Evolutionary conservation across 2,329 filamentous ascomycete genomes (phyloP).

Genomic region (Chrysosporium queenslandicum): DNA sequence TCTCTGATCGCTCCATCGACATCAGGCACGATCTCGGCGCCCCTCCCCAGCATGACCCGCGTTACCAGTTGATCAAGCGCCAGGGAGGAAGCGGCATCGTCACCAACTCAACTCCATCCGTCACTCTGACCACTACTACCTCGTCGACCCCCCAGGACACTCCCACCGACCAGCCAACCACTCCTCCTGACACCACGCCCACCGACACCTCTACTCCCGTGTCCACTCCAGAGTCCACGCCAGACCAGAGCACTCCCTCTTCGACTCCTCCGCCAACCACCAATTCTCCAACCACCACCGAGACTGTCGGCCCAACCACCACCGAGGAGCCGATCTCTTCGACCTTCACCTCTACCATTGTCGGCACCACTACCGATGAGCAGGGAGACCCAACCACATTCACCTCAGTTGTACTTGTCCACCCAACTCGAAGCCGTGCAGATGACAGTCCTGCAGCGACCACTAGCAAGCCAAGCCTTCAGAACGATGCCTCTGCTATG

Average conservation of each 20-base stretch:
- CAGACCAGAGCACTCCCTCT: constrained; percentile 13
- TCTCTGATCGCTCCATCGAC: constrained; percentile 1
- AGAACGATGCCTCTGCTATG: constrained; percentile 28
- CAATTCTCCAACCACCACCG: neutral
- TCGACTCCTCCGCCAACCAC: neutral
- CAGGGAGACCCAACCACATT: constrained; percentile 36
- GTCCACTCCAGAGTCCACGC: constrained; percentile 10
- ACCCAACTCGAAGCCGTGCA: constrained; percentile 26
- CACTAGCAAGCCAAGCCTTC: constrained; percentile 30
- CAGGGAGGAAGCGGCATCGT: constrained; percentile 12
- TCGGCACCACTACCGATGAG: constrained; percentile 34
- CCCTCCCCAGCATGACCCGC: constrained; percentile 5
- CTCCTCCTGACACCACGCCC: neutral
- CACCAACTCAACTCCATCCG: constrained; percentile 13
- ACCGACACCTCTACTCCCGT: constrained; percentile 5
- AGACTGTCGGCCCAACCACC: constrained; percentile 21
- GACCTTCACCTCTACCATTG: constrained; percentile 25
- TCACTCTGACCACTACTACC: constrained; percentile 6
- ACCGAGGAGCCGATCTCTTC: constrained; percentile 15
- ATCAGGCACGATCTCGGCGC: constrained; percentile 7
- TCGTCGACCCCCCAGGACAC: constrained; percentile 6
- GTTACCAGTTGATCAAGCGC: constrained; percentile 13
- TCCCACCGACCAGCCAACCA: constrained; percentile 1
- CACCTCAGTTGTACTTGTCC: constrained; percentile 38
- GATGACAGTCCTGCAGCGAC: constrained; percentile 17